These are phyloP conservation scores for Asterochloris sp. DNA, from an alignment of 139 green algal species.

Conservation along the genomic window DNA sequence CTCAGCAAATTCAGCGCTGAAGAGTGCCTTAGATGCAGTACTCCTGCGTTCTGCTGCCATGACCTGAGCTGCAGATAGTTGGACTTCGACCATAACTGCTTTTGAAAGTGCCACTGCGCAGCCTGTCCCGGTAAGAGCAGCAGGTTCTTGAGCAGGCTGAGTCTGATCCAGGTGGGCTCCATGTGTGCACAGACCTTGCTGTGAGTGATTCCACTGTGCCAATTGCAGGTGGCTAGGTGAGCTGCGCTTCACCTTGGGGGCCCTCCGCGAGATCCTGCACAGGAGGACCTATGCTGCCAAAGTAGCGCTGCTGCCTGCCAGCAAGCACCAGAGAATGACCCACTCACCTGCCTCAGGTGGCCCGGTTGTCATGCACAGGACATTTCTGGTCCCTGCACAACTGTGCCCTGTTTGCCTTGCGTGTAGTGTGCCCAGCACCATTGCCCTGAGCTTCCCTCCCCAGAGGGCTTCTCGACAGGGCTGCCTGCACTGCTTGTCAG, in stretches of 20 bases:
- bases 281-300: conserved; percentile 2
- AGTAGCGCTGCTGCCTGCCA: conserved; percentile 25
- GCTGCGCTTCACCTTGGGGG: conserved; percentile 62
- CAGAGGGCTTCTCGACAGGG: not conserved
- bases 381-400: not conserved
- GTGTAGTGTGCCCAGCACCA: not conserved
- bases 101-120: no score
- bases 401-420: not conserved
- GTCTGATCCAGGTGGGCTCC: no score
- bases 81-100: no score
- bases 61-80: no score
- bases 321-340: not conserved
- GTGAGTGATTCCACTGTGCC: not conserved
- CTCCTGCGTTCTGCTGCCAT: no score
- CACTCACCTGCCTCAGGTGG: not conserved
- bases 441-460: not conserved
- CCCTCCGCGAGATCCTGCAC: conserved; percentile 55
- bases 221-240: conserved; percentile 65
- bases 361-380: not conserved
- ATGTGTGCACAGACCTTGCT: no score
- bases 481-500: not conserved
- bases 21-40: no score
- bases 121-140: no score
- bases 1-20: no score
- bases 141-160: no score